Conservation (phyloP, 495 filamentous ascomycete genomes). For the Echria macrotheca region DNA sequence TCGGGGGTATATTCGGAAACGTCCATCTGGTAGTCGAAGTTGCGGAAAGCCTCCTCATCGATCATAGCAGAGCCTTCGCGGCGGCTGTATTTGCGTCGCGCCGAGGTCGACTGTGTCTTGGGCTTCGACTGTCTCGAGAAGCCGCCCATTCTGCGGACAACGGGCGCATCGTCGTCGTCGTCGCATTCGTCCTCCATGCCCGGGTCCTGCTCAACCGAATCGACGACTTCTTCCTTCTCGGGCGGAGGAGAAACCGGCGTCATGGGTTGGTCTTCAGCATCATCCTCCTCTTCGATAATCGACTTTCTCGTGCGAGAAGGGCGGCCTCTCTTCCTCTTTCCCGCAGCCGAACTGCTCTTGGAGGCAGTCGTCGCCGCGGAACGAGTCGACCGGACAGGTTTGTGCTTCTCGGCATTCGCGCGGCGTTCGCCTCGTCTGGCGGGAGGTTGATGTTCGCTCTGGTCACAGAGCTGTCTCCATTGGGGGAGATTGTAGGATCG, state of each 20-base stretch:
- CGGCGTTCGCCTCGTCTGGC: slow-evolving; percentile 89
- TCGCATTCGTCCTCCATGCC: slow-evolving; percentile 40
- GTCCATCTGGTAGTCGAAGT: slow-evolving; percentile 82
- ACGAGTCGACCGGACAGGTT: slow-evolving; percentile 23
- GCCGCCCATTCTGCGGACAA: slow-evolving; percentile 35
- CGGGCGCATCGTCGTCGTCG: slow-evolving; percentile 32
- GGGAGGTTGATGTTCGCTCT: slow-evolving; percentile 91
- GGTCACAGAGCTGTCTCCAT: slow-evolving; percentile 86
- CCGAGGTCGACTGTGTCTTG: slow-evolving; percentile 49
- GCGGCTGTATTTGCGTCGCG: slow-evolving; percentile 75
- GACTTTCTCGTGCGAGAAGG: slow-evolving; percentile 19
- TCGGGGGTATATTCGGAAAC: slow-evolving; percentile 84
- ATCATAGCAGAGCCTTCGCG: slow-evolving; percentile 66
- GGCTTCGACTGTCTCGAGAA: slow-evolving; percentile 37
- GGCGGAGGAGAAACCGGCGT: slow-evolving; percentile 49
- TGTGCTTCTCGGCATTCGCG: slow-evolving; percentile 61
- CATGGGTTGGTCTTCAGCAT: slow-evolving; percentile 45
- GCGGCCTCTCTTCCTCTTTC: slow-evolving; percentile 29
- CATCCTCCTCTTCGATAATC: slow-evolving; percentile 26
- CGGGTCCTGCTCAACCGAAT: slow-evolving; percentile 43
- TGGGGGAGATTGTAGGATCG: slow-evolving; percentile 93
- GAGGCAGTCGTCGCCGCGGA: slow-evolving; percentile 22
- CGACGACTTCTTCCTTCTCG: slow-evolving; percentile 35
- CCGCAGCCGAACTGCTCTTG: slow-evolving; percentile 19
- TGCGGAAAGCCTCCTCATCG: slow-evolving; percentile 80